Evolutionary conservation across 805 yeast species (phyloP), one percentile per base, ranked within the genome.

Genomic region (Scheffersomyces stipitis): DNA sequence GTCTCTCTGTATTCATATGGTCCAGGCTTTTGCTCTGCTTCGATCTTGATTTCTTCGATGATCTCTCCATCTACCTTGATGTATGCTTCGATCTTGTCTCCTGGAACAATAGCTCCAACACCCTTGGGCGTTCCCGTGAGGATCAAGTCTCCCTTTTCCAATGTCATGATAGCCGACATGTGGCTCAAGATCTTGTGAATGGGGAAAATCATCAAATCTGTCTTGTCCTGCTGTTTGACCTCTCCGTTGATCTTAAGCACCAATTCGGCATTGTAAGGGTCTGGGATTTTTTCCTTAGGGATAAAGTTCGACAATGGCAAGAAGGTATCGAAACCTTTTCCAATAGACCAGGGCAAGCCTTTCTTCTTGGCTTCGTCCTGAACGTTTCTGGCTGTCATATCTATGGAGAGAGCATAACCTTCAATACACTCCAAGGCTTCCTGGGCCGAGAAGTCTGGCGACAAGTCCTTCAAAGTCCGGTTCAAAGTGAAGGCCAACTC

Each of bases 91-190:
- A 93, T 68, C 17, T 59, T 54, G 56, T 93, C 98, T 7, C 97
- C 98, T 0, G 95, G 86, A 4, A 60, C 60, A 23, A 90, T 65
- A 17, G 75, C 66, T 6, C 98, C 96, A n/a, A 93, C 99, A 13
- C 99, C 99, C 60, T 89, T 87, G 31, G 99, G 99, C 1, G 99
- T 93, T 13, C 99, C 99, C 1, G 99, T 93, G 34, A 93, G 71
- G 40, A 93, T 81, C 44, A 93, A 73, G 55, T 93, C 99, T 20
- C 96, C 96, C 36, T 86, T 81, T 51, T 90, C 81, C 39, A 93
- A 69, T 3, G 97, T 87, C 91, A 91, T 91, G 51, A 87, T 81
- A n/a, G 81, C 64, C 4, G 96, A 84, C 80, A 90, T 84, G 34
- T 83, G 78, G 37, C 85, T 75, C 43, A 93, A 69, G 43, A 93